Percentiles rank a stretch among this genome's conserved stretches.
These are phyloP conservation scores for Atkinsonella hypoxylon DNA, from an alignment of 2,329 filamentous ascomycete species.

Conservation along the genomic window DNA sequence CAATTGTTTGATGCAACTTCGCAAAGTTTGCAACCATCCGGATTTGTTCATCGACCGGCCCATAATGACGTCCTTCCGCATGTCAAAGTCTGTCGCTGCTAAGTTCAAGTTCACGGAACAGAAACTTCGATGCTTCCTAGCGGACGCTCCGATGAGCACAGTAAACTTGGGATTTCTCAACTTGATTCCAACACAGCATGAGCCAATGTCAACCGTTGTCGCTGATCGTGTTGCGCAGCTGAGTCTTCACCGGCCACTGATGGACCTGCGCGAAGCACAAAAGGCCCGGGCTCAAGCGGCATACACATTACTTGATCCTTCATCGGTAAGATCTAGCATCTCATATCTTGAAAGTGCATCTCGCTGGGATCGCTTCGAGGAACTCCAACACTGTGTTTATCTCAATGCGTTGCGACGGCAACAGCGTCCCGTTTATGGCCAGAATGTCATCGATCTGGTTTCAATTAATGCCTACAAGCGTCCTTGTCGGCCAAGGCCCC, in stretches of 20 bases:
- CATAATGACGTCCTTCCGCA: constrained; percentile 93
- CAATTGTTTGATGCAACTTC: constrained; percentile 92
- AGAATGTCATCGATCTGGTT: constrained; percentile 62
- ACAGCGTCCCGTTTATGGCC: constrained; percentile 70
- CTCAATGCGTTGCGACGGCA: constrained; percentile 72
- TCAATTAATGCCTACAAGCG: constrained; percentile 50
- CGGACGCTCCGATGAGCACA: constrained; percentile 45
- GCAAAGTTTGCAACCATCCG: constrained; percentile 97
- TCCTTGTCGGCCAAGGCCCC: constrained; percentile 48
- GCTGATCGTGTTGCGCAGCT: constrained; percentile 50
- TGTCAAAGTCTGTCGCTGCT: constrained; percentile 65
- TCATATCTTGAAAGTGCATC: constrained; percentile 60
- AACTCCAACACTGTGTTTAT: constrained; percentile 70
- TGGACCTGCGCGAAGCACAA: constrained; percentile 62
- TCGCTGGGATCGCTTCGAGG: constrained; percentile 59
- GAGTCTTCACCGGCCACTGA: constrained; percentile 57
- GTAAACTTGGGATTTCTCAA: constrained; percentile 71
- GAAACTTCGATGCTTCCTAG: constrained; percentile 54
- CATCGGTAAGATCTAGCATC: constrained; percentile 57
- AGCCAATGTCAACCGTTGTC: constrained; percentile 44
- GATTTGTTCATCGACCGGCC: constrained; percentile 92
- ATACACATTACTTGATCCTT: constrained; percentile 45
- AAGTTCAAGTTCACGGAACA: constrained; percentile 64
- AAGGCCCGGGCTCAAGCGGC: constrained; percentile 46
- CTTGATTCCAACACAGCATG: constrained; percentile 59